phyloP scores from a whole-genome alignment of 805 yeast species.

The Saturnispora bothae region DNA sequence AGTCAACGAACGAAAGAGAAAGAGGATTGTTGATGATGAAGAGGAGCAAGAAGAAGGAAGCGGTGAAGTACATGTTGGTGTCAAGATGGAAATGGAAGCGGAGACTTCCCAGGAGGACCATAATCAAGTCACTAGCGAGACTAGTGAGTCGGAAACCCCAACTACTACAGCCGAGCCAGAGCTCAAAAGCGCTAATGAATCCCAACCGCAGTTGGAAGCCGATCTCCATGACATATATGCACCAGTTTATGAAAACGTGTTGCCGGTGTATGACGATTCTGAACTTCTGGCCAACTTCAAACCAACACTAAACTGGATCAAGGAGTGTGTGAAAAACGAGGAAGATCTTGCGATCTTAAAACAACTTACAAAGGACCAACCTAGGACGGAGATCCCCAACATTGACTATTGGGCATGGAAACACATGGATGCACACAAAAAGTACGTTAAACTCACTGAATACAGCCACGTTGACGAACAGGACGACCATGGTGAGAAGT shows the following conservation, averaged over 20 bases:
- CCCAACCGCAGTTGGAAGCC: background rate
- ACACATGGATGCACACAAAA: constrained; percentile 20
- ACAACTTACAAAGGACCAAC: constrained; percentile 29
- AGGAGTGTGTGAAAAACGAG: constrained; percentile 50
- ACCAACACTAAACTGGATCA: constrained; percentile 39
- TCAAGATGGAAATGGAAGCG: constrained; percentile 13
- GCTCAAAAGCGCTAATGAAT: background rate
- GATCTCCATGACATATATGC: constrained; percentile 25
- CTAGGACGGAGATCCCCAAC: constrained; percentile 22
- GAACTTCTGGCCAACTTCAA: constrained; percentile 26
- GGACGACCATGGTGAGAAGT: constrained; percentile 20
- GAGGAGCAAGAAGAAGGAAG: constrained; percentile 30
- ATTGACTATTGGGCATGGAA: constrained; percentile 62
- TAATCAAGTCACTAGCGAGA: constrained; percentile 14
- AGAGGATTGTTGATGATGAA: constrained; percentile 6
- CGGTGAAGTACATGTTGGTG: constrained; percentile 21
- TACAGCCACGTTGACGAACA: constrained; percentile 16
- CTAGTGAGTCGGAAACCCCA: constrained; percentile 12
- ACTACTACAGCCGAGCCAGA: constrained; percentile 4
- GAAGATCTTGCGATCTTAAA: constrained; percentile 58
- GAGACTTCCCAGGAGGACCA: constrained; percentile 17
- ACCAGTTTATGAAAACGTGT: constrained; percentile 44
- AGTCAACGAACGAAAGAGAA: constrained; percentile 29
- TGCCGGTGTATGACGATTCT: constrained; percentile 41
- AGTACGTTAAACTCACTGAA: constrained; percentile 19